A percentile compares a stretch with the other conserved stretches of the same genome.
Evolutionary conservation across 2,329 filamentous ascomycete species (phyloP).

Genomic region (Ceratocystis albifundus): DNA sequence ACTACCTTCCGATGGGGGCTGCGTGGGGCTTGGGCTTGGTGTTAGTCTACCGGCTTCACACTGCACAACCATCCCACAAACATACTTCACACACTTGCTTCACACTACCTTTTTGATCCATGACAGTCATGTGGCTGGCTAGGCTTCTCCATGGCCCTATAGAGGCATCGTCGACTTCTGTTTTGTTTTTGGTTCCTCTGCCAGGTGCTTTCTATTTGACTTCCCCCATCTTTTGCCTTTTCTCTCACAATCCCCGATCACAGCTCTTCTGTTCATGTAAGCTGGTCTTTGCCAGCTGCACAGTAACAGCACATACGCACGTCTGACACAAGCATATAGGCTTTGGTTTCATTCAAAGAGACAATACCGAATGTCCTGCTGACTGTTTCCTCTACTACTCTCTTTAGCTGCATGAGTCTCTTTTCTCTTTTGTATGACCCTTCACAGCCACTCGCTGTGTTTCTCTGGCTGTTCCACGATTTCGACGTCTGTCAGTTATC

Average conservation of each 20-base stretch:
- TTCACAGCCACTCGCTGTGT: background rate
- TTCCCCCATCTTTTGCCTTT: background rate
- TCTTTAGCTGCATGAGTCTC: background rate
- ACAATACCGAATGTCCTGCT: background rate
- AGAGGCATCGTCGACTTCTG: background rate
- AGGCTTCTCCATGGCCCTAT: background rate
- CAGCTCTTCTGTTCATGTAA: background rate
- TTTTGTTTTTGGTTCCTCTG: background rate
- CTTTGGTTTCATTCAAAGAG: background rate
- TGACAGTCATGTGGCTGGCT: background rate
- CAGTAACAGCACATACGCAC: background rate
- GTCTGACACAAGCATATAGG: background rate
- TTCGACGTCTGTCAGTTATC: slow-evolving; percentile 3
- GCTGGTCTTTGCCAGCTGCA: background rate
- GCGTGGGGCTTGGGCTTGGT: background rate
- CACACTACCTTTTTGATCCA: background rate
- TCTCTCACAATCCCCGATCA: background rate
- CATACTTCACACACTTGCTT: background rate
- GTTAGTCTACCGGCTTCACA: background rate
- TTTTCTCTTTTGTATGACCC: background rate
- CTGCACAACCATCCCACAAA: background rate
- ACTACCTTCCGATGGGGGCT: background rate
- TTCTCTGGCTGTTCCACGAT: background rate
- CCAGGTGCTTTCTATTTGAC: background rate
- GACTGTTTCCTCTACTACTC: background rate